Conservation (phyloP, 2,329 filamentous ascomycete species). For the Penicillium sp. region DNA sequence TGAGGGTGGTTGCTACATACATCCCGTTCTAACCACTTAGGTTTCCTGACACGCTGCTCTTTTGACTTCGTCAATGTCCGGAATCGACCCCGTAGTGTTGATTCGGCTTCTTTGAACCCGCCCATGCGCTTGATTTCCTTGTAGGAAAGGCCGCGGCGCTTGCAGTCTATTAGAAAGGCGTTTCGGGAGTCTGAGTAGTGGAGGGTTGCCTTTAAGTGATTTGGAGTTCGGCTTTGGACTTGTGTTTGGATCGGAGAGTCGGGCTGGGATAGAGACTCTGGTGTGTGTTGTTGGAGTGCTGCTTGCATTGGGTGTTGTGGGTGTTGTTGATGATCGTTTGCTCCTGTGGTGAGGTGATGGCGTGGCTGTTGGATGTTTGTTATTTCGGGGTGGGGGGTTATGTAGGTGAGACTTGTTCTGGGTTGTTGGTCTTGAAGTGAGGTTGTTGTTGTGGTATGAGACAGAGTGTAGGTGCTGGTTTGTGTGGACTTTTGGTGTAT, state of each 20-base stretch:
- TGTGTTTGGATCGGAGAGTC: neutral
- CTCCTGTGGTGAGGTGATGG: neutral
- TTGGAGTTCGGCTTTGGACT: neutral
- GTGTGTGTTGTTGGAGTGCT: neutral
- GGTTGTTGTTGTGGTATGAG: neutral
- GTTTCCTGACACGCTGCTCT: slow-evolving; percentile 47
- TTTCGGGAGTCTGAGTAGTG: slow-evolving; percentile 32
- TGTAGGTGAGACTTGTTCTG: neutral
- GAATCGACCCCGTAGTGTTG: slow-evolving; percentile 49
- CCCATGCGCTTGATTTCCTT: slow-evolving; percentile 48
- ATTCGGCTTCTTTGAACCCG: slow-evolving; percentile 48
- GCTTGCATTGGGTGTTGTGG: neutral
- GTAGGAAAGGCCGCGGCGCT: slow-evolving; percentile 46
- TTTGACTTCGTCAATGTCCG: slow-evolving; percentile 48
- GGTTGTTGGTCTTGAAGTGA: neutral
- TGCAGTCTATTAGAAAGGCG: slow-evolving; percentile 42
- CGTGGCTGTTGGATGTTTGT: neutral
- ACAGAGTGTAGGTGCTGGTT: neutral
- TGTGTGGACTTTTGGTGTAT: neutral
- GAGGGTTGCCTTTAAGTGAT: slow-evolving; percentile 4
- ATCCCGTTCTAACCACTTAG: slow-evolving; percentile 44
- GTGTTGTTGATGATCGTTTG: too few species aligned
- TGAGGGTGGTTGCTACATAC: slow-evolving; percentile 25
- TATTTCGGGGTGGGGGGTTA: neutral
- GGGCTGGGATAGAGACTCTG: neutral